Percentiles rank a stretch among this genome's conserved stretches.
Evolutionary conservation across 176 grass and related monocot species (phyloP).

Genomic region (Musa beccarii): DNA sequence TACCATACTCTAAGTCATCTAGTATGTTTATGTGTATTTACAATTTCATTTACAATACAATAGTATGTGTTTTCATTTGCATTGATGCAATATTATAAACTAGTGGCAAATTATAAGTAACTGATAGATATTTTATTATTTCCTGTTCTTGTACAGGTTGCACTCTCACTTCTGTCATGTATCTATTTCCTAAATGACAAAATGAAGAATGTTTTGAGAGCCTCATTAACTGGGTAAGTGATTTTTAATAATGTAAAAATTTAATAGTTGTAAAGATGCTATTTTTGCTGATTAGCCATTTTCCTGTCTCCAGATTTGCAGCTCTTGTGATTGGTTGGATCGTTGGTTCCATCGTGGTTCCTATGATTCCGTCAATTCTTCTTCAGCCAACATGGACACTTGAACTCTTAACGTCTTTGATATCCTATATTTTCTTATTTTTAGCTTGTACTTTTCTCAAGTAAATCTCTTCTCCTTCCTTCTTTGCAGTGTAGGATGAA

Average conservation of each 20-base stretch:
- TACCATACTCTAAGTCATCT: not conserved
- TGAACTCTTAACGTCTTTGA: constrained; percentile 77
- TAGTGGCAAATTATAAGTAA: not conserved
- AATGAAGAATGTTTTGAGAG: constrained; percentile 80
- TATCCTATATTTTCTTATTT: constrained; percentile 84
- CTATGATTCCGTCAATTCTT: constrained; percentile 61
- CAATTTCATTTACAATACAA: too few relatives aligned
- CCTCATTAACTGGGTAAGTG: constrained; percentile 61
- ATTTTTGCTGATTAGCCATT: constrained; percentile 15
- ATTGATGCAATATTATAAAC: not conserved
- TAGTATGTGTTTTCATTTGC: not conserved
- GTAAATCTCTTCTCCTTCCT: constrained; percentile 15
- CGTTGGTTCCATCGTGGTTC: constrained; percentile 54
- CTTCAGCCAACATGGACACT: constrained; percentile 89
- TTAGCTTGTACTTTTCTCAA: constrained; percentile 80
- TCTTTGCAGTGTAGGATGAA: not conserved
- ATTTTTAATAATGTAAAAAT: not conserved
- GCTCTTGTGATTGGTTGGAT: constrained; percentile 75
- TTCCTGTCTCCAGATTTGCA: constrained; percentile 50
- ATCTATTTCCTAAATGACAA: constrained; percentile 97
- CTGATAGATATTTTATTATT: constrained; percentile 5
- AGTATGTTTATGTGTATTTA: too few relatives aligned
- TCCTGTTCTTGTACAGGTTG: constrained; percentile 41
- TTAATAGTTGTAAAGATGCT: constrained; percentile 7
- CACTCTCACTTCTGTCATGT: constrained; percentile 75